Evolutionary conservation across 352 stramenopile species (phyloP).

Genomic region (Phytophthora gonapodyides): DNA sequence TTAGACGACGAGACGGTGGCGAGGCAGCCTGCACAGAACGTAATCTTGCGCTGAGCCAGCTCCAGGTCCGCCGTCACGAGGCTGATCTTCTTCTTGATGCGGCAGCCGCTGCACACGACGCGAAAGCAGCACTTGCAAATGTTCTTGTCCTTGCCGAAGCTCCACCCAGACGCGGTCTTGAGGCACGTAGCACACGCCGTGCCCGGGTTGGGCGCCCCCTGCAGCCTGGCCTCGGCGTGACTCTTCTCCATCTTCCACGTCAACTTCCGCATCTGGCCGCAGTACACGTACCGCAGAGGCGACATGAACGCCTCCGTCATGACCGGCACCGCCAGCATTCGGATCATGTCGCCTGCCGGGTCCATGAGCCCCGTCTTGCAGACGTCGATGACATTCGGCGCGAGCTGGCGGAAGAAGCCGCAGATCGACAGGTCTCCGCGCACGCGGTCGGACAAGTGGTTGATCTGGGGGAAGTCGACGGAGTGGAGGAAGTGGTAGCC

Average conservation of each 20-base stretch:
- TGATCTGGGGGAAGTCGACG: constrained; percentile 40
- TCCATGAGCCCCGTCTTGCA: constrained; percentile 33
- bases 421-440: constrained; percentile 37
- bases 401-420: constrained; percentile 34
- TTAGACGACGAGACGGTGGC: constrained; percentile 25
- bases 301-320: constrained; percentile 43
- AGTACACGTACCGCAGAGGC: constrained; percentile 36
- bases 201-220: constrained; percentile 21
- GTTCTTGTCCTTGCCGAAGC: constrained; percentile 32
- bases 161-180: constrained; percentile 22
- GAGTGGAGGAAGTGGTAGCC: constrained; percentile 47
- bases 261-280: constrained; percentile 63
- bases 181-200: constrained; percentile 25
- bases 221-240: constrained; percentile 25
- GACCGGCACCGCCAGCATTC: constrained; percentile 35
- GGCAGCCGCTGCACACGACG: constrained; percentile 30
- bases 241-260: constrained; percentile 53
- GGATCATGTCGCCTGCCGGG: constrained; percentile 36
- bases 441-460: constrained; percentile 25
- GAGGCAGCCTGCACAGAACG: constrained; percentile 28
- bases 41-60: constrained; percentile 30
- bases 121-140: constrained; percentile 36
- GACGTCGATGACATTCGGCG: constrained; percentile 30
- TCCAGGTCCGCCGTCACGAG: constrained; percentile 33
- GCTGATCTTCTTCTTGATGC: constrained; percentile 39